Conservation (phyloP, 2,329 filamentous ascomycete genomes). For the Pestalotiopsis sp. region DNA sequence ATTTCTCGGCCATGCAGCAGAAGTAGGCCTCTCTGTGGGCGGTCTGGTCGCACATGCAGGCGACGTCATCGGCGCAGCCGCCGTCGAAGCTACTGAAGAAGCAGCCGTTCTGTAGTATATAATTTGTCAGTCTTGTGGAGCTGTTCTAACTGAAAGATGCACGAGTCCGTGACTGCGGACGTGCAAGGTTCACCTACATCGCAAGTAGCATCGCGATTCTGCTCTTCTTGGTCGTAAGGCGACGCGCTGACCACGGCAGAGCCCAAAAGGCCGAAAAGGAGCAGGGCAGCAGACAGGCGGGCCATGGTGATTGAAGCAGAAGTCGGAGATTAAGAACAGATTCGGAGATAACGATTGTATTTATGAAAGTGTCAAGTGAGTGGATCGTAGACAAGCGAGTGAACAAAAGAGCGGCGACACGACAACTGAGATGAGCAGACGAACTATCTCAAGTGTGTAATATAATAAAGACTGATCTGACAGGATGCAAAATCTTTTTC, state of each 20-base stretch:
- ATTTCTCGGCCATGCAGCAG: constrained; percentile 3
- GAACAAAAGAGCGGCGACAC: too few relatives aligned
- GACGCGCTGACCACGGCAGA: not conserved
- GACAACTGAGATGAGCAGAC: too few relatives aligned
- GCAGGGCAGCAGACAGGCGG: not conserved
- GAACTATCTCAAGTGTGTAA: too few relatives aligned
- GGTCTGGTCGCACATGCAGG: not conserved
- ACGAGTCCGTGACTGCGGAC: too few relatives aligned
- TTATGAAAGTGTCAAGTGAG: too few relatives aligned
- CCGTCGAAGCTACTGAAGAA: not conserved
- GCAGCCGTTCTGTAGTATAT: not conserved
- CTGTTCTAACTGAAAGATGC: too few relatives aligned
- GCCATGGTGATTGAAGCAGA: constrained; percentile 7
- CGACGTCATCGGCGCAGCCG: not conserved
- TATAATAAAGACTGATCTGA: too few relatives aligned
- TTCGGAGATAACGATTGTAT: too few relatives aligned
- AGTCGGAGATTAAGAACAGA: too few relatives aligned
- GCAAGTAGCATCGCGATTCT: not conserved
- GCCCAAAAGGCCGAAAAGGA: not conserved
- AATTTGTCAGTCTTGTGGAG: not conserved
- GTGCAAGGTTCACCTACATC: not conserved
- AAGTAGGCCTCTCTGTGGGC: not conserved
- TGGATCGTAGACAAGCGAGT: too few relatives aligned
- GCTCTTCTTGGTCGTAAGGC: not conserved
- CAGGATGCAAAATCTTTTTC: too few relatives aligned